Evolutionary conservation across 164 flowering plant genomes (phyloP), one percentile per base, ranked within the genome.

Genomic region (Berberis thunbergii): DNA sequence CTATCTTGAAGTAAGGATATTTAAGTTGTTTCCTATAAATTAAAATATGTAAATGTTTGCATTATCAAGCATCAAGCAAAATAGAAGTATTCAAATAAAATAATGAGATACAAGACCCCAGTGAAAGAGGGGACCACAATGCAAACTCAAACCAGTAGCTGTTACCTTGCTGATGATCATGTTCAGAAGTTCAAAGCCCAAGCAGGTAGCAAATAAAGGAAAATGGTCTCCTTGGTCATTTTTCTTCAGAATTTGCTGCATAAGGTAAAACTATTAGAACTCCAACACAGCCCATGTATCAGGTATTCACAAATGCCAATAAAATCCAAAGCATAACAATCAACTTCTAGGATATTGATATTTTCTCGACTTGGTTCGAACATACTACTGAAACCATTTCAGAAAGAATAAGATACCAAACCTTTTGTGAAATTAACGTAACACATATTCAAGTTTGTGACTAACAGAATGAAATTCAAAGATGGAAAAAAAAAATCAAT

Each of bases 191-290:
- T 95, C 97, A 74, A 89, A 91, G 7, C 97, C 97, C 63, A 95
- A 78, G 79, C 99, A 91, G 70, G 81, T 86, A 41, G 97, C 96
- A 73, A 86, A 73, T 57, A 90, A 54, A 48, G 99, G 99, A 69
- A 91, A 91, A 67, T 83, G 91, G 49, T 86, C 90, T 49, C 96
- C 97, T 2, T 83, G 92, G 72, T 95, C 92, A 73, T 95, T 95
- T 80, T 75, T 91, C 70, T 77, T 80, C 66, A 91, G 67, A 64
- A 79, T 54, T 80, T 80, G 70, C 96, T 95, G 87, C 77, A 76
- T 61, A 62, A 62, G 45, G 38, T 41, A 59, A 54, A 74, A 48
- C 43, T 6, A 61, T 26, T 48, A 39, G 13, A 10, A 6, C 8
- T 52, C 26, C 26, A 26, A 26, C 26, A 26, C 26, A 6, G 44